phyloP scores from a whole-genome alignment of 1,284 basidiomycete genomes.

The Boletus mariae region DNA sequence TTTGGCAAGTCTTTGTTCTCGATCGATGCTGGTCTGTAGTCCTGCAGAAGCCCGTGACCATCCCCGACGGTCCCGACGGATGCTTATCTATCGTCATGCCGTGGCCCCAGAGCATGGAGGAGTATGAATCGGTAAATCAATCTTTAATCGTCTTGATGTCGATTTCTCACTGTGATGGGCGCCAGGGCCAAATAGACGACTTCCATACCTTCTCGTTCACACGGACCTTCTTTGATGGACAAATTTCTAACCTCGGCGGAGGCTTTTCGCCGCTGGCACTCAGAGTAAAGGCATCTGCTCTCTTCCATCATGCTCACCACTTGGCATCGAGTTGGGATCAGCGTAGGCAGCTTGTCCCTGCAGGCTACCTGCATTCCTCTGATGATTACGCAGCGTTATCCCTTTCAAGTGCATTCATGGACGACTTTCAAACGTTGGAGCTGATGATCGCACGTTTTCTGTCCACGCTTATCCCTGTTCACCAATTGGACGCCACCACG shows the following conservation, averaged over 20 bases:
- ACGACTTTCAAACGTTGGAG: slow-evolving; percentile 60
- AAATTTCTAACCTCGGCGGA: slow-evolving; percentile 43
- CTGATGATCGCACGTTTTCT: slow-evolving; percentile 59
- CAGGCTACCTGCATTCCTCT: slow-evolving; percentile 13
- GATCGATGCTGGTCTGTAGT: slow-evolving; percentile 67
- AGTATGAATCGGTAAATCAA: slow-evolving; percentile 52
- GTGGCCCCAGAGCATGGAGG: slow-evolving; percentile 59
- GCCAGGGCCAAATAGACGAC: slow-evolving; percentile 55
- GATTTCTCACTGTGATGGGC: slow-evolving; percentile 13
- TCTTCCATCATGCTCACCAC: slow-evolving; percentile 63
- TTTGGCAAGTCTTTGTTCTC: slow-evolving; percentile 69
- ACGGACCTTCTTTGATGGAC: slow-evolving; percentile 58
- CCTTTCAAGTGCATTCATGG: slow-evolving; percentile 45
- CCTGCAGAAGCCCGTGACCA: slow-evolving; percentile 52
- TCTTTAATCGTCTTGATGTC: slow-evolving; percentile 5
- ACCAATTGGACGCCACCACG: slow-evolving; percentile 56
- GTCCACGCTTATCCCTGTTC: slow-evolving; percentile 57
- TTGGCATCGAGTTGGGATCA: slow-evolving; percentile 58
- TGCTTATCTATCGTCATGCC: slow-evolving; percentile 56
- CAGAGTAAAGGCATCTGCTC: slow-evolving; percentile 69
- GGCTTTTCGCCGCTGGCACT: slow-evolving; percentile 61
- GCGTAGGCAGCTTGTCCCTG: slow-evolving; percentile 39
- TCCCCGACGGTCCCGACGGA: slow-evolving; percentile 46
- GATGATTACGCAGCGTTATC: slow-evolving; percentile 36
- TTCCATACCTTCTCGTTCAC: slow-evolving; percentile 53